These are phyloP conservation scores for Hymenoscyphus occultus DNA, from an alignment of 2,329 filamentous ascomycete species.

Conservation along the genomic window DNA sequence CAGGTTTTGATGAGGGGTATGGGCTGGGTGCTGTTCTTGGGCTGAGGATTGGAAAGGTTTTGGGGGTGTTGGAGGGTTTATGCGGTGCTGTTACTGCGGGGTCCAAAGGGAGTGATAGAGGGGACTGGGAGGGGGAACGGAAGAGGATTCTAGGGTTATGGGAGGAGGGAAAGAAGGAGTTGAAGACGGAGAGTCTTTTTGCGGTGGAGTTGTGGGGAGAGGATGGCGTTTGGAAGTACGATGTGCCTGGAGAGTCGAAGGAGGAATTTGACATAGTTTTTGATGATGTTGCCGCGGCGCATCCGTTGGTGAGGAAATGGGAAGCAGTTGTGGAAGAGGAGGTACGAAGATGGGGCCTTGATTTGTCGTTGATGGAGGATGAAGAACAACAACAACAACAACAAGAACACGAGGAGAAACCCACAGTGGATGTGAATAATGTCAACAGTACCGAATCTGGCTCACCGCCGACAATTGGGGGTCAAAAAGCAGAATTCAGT, in stretches of 20 bases:
- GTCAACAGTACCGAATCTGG: constrained; percentile 5
- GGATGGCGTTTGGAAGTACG: constrained; percentile 70
- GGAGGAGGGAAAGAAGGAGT: constrained; percentile 52
- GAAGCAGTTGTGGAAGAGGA: constrained; percentile 42
- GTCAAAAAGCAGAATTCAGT: constrained; percentile 12
- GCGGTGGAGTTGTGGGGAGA: constrained; percentile 61
- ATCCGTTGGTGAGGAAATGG: constrained; percentile 68
- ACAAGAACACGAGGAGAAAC: constrained; percentile 4
- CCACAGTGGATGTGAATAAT: constrained; percentile 1
- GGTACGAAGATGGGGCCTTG: constrained; percentile 41
- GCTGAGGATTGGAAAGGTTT: constrained; percentile 65
- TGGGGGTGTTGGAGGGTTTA: constrained; percentile 77
- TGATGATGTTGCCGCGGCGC: constrained; percentile 60
- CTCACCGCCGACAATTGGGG: constrained; percentile 5
- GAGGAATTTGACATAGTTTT: constrained; percentile 50
- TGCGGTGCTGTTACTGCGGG: constrained; percentile 44
- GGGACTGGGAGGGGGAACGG: constrained; percentile 19
- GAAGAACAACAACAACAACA: constrained; percentile 8
- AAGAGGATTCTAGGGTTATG: constrained; percentile 39
- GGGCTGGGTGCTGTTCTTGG: constrained; percentile 79
- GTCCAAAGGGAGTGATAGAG: constrained; percentile 23
- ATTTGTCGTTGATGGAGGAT: constrained; percentile 33
- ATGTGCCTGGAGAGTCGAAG: constrained; percentile 44
- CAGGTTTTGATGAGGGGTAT: constrained; percentile 90
- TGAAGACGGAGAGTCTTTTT: constrained; percentile 63